These are phyloP conservation scores for Ensete ventricosum DNA, from an alignment of 176 grass and related monocot species.

Conservation along the genomic window DNA sequence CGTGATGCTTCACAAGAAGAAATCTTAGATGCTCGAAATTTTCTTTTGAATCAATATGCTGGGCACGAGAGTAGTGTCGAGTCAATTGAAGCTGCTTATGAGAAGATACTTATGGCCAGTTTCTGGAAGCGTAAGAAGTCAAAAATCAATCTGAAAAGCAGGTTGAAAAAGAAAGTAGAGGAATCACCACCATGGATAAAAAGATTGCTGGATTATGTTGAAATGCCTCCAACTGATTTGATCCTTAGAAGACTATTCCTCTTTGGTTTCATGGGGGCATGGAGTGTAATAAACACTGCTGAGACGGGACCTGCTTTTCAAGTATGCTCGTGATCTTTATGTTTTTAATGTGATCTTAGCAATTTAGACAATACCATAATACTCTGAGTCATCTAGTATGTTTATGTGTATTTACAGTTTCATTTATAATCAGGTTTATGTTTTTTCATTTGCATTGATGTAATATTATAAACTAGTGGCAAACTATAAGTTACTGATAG, in stretches of 20 bases:
- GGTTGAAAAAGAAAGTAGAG: conserved; percentile 57
- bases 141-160: conserved; percentile 83
- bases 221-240: conserved; percentile 61
- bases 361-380: background rate
- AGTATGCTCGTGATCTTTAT: conserved; percentile 32
- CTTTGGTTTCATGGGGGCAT: conserved; percentile 83
- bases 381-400: background rate
- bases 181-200: conserved; percentile 83
- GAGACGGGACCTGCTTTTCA: conserved; percentile 94
- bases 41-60: conserved; percentile 65
- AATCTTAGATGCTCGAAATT: conserved; percentile 67
- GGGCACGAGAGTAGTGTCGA: conserved; percentile 76
- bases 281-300: conserved; percentile 77
- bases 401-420: too few species aligned
- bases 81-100: conserved; percentile 83
- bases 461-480: background rate
- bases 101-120: conserved; percentile 95
- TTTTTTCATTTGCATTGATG: background rate
- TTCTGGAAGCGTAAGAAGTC: conserved; percentile 68
- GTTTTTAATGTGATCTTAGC: background rate
- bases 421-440: background rate
- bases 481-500: background rate
- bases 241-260: conserved; percentile 74
- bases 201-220: conserved; percentile 54
- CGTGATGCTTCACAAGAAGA: conserved; percentile 82